A percentile compares a stretch with the other conserved stretches of the same genome.
phyloP scores from a whole-genome alignment of 768 basidiomycete species.

The Pholiota molesta region DNA sequence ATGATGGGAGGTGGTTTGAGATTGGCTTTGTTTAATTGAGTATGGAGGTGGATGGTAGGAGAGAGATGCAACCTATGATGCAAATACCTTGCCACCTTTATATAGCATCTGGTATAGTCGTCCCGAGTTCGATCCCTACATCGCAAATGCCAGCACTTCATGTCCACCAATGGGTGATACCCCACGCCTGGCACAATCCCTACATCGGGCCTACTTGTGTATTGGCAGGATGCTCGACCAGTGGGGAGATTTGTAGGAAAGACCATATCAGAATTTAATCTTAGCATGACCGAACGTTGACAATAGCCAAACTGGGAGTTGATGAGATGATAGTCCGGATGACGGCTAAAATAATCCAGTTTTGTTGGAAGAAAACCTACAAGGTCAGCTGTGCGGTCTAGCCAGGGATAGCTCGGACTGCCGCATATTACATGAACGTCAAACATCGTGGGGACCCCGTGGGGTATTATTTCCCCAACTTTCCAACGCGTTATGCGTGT shows the following conservation, averaged over 20 bases:
- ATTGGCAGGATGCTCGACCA: slow-evolving; percentile 7
- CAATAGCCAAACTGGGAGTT: not conserved
- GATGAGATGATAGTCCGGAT: slow-evolving; percentile 5
- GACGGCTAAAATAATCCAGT: slow-evolving; percentile 11
- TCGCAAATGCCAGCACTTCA: slow-evolving; percentile 1
- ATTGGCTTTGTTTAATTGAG: not conserved
- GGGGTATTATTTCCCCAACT: slow-evolving; percentile 12
- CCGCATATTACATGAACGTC: not conserved
- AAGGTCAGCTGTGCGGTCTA: slow-evolving; percentile 7
- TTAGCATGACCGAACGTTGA: slow-evolving; percentile 5
- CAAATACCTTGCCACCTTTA: slow-evolving; percentile 7
- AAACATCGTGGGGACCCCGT: slow-evolving; percentile 9
- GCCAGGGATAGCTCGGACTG: not conserved
- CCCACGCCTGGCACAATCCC: not conserved
- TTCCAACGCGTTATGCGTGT: slow-evolving; percentile 2
- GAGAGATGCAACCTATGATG: not conserved
- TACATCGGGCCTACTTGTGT: slow-evolving; percentile 5
- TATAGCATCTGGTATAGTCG: slow-evolving; percentile 1
- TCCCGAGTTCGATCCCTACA: slow-evolving; percentile 2
- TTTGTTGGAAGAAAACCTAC: slow-evolving; percentile 1
- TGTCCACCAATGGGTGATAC: slow-evolving; percentile 3
- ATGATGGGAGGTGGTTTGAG: not conserved
- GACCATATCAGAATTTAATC: slow-evolving; percentile 9
- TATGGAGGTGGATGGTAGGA: not conserved
- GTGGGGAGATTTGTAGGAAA: slow-evolving; percentile 1